A percentile compares a stretch with the other conserved stretches of the same genome.
Evolutionary conservation across 2,329 filamentous ascomycete genomes (phyloP).

Genomic region (Triangularia setosa): DNA sequence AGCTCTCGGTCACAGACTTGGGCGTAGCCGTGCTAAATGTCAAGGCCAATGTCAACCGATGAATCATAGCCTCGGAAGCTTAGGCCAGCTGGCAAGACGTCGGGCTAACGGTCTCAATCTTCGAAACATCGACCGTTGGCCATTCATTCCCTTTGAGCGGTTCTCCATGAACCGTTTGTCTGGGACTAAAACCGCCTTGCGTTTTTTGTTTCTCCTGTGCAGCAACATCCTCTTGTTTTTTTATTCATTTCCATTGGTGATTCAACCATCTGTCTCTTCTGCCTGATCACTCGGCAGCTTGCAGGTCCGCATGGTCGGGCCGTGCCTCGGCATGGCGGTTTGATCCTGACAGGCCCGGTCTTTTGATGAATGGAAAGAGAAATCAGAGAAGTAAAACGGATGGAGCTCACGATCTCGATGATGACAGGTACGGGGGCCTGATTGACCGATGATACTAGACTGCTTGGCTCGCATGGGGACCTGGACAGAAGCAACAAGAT

Average conservation of each 20-base stretch:
- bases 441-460: neutral
- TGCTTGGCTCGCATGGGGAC: slow-evolving; percentile 1
- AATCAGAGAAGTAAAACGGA: neutral
- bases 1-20: slow-evolving; percentile 17
- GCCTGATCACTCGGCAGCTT: slow-evolving; percentile 14
- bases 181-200: neutral
- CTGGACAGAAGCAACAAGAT: slow-evolving; percentile 5
- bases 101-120: neutral
- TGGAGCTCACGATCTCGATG: neutral
- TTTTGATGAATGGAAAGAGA: neutral
- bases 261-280: slow-evolving; percentile 7
- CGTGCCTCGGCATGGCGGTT: slow-evolving; percentile 9
- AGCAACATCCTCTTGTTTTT: slow-evolving; percentile 1
- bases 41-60: slow-evolving; percentile 4
- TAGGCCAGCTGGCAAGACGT: slow-evolving; percentile 5
- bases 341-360: neutral
- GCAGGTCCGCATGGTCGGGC: slow-evolving; percentile 18
- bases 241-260: neutral
- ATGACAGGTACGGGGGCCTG: neutral
- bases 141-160: neutral
- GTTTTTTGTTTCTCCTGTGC: neutral
- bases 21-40: neutral
- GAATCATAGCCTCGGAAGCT: slow-evolving; percentile 16
- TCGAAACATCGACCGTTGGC: slow-evolving; percentile 1
- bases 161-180: slow-evolving; percentile 3